These are phyloP conservation scores for Tuber microsphaerosporum DNA, from an alignment of 495 filamentous ascomycete species.

Conservation along the genomic window DNA sequence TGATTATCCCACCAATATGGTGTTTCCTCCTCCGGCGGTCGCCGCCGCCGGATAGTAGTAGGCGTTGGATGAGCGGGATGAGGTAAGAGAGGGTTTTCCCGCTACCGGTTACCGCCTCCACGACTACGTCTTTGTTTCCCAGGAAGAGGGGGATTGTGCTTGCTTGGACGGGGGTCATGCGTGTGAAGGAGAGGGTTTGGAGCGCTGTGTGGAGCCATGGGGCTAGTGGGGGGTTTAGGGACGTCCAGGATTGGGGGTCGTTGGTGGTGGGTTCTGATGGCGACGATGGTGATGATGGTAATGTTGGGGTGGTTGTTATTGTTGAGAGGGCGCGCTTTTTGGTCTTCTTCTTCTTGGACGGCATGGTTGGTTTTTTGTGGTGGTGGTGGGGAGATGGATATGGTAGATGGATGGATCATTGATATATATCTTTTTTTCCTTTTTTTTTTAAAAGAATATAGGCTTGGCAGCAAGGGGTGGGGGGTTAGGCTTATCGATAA, in stretches of 20 bases:
- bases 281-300: background rate
- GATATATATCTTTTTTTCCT: no score
- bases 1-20: slow-evolving; percentile 80
- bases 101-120: slow-evolving; percentile 92
- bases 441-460: background rate
- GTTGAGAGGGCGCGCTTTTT: background rate
- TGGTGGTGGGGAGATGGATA: no score
- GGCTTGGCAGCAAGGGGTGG: background rate
- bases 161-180: slow-evolving; percentile 90
- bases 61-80: slow-evolving; percentile 77
- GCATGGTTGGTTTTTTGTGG: background rate
- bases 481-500: background rate
- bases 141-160: slow-evolving; percentile 88
- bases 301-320: background rate
- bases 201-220: slow-evolving; percentile 87
- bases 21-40: slow-evolving; percentile 47
- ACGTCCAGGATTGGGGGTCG: slow-evolving; percentile 64
- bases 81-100: slow-evolving; percentile 91
- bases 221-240: slow-evolving; percentile 67
- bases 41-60: no score
- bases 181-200: slow-evolving; percentile 70
- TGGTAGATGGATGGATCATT: background rate
- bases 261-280: background rate
- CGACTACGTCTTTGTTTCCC: slow-evolving; percentile 92
- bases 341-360: slow-evolving; percentile 2